Conservation (phyloP, 257 asterid genomes). For the Jasminum sambac region DNA sequence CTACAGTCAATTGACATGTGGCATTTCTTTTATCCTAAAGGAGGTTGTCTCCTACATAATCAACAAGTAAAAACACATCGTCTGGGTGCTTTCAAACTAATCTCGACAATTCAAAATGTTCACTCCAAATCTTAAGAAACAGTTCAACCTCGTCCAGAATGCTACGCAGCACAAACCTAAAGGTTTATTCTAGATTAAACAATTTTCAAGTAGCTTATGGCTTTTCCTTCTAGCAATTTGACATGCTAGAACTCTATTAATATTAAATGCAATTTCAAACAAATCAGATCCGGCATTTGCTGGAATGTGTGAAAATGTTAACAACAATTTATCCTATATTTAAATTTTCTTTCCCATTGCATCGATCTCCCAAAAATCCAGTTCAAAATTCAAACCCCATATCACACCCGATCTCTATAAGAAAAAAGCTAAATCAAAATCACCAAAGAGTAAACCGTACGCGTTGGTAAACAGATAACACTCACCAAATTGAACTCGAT, state of each 20-base stretch:
- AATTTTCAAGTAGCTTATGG: neutral
- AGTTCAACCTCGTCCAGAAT: neutral
- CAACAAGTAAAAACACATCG: neutral
- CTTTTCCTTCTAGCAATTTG: neutral
- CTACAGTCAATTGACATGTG: neutral
- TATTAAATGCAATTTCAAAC: neutral
- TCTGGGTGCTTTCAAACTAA: neutral
- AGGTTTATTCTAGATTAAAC: neutral
- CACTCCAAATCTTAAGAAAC: neutral
- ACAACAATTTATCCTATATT: neutral
- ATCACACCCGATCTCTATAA: slow-evolving; percentile 5
- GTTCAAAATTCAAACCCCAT: slow-evolving; percentile 22
- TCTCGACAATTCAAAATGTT: neutral
- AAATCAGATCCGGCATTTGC: neutral
- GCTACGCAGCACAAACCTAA: neutral
- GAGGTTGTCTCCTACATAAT: neutral
- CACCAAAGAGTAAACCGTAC: slow-evolving; percentile 2
- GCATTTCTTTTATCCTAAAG: neutral
- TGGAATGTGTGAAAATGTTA: neutral
- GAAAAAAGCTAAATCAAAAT: neutral
- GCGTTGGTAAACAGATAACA: neutral
- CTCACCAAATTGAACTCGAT: slow-evolving; percentile 24
- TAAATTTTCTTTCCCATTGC: neutral
- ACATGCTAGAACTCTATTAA: too few species aligned
- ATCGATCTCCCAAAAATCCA: slow-evolving; percentile 21